Evolutionary conservation across 129 eudicot genomes (phyloP).

Genomic region (Glebionis coronaria): DNA sequence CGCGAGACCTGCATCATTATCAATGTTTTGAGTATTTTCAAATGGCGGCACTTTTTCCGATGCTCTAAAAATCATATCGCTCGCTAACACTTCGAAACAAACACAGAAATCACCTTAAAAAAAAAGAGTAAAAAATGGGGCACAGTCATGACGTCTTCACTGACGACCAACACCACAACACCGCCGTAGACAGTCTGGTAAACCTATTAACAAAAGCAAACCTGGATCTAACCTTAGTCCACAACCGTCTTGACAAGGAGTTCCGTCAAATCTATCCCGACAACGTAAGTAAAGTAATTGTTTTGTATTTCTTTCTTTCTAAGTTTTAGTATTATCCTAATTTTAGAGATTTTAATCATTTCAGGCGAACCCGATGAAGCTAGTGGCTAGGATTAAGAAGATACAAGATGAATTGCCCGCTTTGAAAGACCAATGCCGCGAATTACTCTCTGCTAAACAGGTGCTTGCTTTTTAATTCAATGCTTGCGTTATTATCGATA

Average conservation of each 20-base stretch:
- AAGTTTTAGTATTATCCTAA: not conserved
- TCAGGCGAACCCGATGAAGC: conserved; percentile 93
- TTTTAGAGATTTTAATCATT: not conserved
- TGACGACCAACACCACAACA: conserved; percentile 39
- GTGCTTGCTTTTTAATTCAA: too few relatives aligned
- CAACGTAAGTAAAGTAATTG: too few relatives aligned
- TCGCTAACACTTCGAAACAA: too few relatives aligned
- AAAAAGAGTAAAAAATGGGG: conserved; percentile 12
- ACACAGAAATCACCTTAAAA: too few relatives aligned
- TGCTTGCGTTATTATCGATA: too few relatives aligned
- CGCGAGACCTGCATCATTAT: too few relatives aligned
- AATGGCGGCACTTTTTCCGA: too few relatives aligned
- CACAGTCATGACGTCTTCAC: conserved; percentile 12
- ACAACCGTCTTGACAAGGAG: conserved; percentile 58
- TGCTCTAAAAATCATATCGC: too few relatives aligned
- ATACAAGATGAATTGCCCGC: conserved; percentile 67
- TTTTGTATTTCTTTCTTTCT: not conserved
- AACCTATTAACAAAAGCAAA: conserved; percentile 56
- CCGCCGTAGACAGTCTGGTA: conserved; percentile 53
- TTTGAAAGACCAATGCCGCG: conserved; percentile 73
- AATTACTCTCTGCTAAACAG: conserved; percentile 90
- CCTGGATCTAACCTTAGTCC: conserved; percentile 55
- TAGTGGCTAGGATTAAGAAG: conserved; percentile 68
- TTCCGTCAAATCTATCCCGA: conserved; percentile 70
- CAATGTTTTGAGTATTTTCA: too few relatives aligned